Conservation (phyloP, 2,329 filamentous ascomycete genomes). For the Cercospora berteroae region DNA sequence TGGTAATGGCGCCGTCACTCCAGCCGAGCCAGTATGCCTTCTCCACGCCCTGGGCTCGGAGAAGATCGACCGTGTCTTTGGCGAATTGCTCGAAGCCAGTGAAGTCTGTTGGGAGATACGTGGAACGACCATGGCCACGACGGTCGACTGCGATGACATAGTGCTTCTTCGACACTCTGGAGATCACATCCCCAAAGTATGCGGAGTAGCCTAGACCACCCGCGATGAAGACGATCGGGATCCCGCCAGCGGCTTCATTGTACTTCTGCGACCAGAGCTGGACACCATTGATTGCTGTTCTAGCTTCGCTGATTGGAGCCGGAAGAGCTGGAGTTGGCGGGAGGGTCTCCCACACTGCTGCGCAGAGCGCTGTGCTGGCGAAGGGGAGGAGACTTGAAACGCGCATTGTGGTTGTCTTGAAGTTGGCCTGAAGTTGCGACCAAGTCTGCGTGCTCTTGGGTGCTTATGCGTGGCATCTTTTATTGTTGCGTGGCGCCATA, state of each 20-base stretch:
- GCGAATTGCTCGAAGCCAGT: conserved; percentile 42
- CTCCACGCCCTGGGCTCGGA: conserved; percentile 34
- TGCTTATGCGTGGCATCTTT: not conserved
- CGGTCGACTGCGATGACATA: conserved; percentile 45
- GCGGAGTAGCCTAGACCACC: conserved; percentile 46
- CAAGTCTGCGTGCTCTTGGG: not conserved
- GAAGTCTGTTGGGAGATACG: conserved; percentile 41
- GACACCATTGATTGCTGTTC: conserved; percentile 40
- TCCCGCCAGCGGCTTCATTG: conserved; percentile 38
- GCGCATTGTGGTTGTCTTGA: conserved; percentile 2
- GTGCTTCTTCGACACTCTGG: conserved; percentile 37
- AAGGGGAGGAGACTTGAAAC: conserved; percentile 6
- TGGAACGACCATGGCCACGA: conserved; percentile 45
- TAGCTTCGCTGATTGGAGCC: conserved; percentile 39
- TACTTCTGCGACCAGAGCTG: conserved; percentile 47
- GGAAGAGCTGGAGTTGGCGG: conserved; percentile 43
- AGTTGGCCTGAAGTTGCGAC: not conserved
- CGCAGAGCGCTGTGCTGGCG: conserved; percentile 7
- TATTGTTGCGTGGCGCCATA: not conserved
- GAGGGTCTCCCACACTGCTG: conserved; percentile 32
- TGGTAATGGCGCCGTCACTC: conserved; percentile 45
- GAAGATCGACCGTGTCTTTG: conserved; percentile 38
- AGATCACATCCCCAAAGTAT: conserved; percentile 44
- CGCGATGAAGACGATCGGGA: conserved; percentile 43
- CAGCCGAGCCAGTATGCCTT: conserved; percentile 43